Evolutionary conservation across 2,329 filamentous ascomycete genomes (phyloP).

Genomic region (Cladosporium oxysporum): DNA sequence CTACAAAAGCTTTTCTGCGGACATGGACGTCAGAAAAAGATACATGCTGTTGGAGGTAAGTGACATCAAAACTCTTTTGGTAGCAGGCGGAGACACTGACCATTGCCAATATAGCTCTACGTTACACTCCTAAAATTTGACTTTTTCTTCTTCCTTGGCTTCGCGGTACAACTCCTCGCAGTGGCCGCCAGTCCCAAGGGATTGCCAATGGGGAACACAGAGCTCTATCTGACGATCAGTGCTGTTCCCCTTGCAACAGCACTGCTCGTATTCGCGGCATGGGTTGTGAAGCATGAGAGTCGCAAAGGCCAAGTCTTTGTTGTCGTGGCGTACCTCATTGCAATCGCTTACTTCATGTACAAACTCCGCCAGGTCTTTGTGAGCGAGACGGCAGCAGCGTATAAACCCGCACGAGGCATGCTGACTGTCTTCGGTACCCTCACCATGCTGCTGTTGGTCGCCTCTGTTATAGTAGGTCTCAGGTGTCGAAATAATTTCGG

Average conservation of each 20-base stretch:
- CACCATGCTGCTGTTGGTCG: not conserved
- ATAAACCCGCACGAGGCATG: not conserved
- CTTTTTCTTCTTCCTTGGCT: not conserved
- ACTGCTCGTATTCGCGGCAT: not conserved
- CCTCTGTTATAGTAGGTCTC: not conserved
- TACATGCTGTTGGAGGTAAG: not conserved
- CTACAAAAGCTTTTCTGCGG: not conserved
- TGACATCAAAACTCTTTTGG: not conserved
- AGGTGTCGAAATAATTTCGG: not conserved
- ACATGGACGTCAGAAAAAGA: not conserved
- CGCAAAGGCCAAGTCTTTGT: not conserved
- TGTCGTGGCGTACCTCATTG: not conserved
- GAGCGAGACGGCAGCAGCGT: not conserved
- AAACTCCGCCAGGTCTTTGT: not conserved
- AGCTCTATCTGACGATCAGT: not conserved
- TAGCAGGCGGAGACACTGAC: not conserved
- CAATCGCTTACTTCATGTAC: not conserved
- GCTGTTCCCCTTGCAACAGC: not conserved
- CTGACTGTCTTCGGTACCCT: not conserved
- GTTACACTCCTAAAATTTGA: not conserved
- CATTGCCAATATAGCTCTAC: not conserved
- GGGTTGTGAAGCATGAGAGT: not conserved
- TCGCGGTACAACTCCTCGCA: not conserved
- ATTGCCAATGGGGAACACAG: not conserved
- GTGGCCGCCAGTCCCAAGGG: not conserved